Evolutionary conservation across 2,329 filamentous ascomycete species (phyloP).

Genomic region (Botrytis medusae): DNA sequence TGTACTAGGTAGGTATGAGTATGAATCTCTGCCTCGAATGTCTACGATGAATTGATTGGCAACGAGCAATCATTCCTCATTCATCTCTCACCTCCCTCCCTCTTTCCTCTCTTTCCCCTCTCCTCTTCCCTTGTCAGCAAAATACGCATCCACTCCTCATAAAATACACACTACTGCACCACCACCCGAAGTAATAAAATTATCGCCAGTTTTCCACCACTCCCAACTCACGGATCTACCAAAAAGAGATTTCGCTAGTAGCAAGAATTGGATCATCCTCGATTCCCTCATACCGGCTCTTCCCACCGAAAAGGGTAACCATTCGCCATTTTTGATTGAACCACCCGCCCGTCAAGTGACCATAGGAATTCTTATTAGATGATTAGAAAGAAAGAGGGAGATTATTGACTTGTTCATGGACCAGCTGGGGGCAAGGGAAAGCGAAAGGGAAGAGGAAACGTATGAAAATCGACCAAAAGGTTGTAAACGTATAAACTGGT

Average conservation of each 20-base stretch:
- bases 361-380: not conserved
- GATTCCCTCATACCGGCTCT: slow-evolving; percentile 6
- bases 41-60: not conserved
- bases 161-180: slow-evolving; percentile 6
- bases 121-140: not conserved
- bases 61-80: not conserved
- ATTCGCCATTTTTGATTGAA: slow-evolving; percentile 6
- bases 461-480: not conserved
- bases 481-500: not conserved
- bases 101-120: not conserved
- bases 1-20: not conserved
- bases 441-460: not conserved
- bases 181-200: slow-evolving; percentile 9
- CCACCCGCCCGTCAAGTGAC: not conserved
- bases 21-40: not conserved
- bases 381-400: no score
- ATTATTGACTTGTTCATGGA: not conserved
- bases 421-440: not conserved
- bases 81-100: not conserved
- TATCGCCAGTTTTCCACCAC: slow-evolving; percentile 10
- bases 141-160: not conserved
- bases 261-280: not conserved
- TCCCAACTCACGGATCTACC: slow-evolving; percentile 7
- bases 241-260: slow-evolving; percentile 8
- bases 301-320: not conserved